Evolutionary conservation across 2,329 filamentous ascomycete species (phyloP).

Genomic region (Paraphoma sp.): DNA sequence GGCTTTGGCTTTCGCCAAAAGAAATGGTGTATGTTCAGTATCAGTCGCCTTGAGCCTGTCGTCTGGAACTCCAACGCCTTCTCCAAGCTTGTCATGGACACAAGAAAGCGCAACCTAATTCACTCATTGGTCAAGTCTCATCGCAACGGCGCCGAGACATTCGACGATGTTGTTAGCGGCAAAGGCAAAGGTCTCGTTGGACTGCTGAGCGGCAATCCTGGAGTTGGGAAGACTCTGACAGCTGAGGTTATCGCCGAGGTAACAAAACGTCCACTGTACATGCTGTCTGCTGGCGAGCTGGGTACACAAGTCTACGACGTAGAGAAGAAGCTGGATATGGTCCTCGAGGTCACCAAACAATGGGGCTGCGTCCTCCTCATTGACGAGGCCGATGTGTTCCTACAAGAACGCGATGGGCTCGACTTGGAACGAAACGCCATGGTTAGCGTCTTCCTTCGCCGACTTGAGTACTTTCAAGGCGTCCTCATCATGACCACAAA

Average conservation of each 20-base stretch:
- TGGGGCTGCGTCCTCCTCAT: conserved; percentile 61
- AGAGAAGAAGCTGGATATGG: conserved; percentile 73
- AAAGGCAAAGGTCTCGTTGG: conserved; percentile 34
- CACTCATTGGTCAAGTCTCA: conserved; percentile 75
- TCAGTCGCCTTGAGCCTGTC: conserved; percentile 50
- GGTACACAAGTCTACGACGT: conserved; percentile 59
- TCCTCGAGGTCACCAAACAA: conserved; percentile 7
- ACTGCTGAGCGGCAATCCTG: conserved; percentile 26
- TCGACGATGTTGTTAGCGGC: conserved; percentile 56
- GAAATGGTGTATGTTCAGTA: conserved; percentile 29
- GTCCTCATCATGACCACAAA: conserved; percentile 90
- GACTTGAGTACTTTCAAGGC: conserved; percentile 88
- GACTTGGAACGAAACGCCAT: conserved; percentile 84
- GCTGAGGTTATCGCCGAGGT: conserved; percentile 19
- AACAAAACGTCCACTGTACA: conserved; percentile 58
- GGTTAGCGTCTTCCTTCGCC: conserved; percentile 82
- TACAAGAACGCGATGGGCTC: conserved; percentile 69
- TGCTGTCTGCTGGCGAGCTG: conserved; percentile 79
- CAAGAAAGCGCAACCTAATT: conserved; percentile 21
- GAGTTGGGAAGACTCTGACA: conserved; percentile 29
- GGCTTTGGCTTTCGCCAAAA: conserved; percentile 24
- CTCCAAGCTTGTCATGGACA: conserved; percentile 47
- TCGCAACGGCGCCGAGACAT: conserved; percentile 50
- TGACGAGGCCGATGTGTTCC: conserved; percentile 69
- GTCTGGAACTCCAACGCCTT: conserved; percentile 52